Evolutionary conservation across 2,329 filamentous ascomycete genomes (phyloP), one percentile per base, ranked within the genome.

Genomic region (Metarhizium album): DNA sequence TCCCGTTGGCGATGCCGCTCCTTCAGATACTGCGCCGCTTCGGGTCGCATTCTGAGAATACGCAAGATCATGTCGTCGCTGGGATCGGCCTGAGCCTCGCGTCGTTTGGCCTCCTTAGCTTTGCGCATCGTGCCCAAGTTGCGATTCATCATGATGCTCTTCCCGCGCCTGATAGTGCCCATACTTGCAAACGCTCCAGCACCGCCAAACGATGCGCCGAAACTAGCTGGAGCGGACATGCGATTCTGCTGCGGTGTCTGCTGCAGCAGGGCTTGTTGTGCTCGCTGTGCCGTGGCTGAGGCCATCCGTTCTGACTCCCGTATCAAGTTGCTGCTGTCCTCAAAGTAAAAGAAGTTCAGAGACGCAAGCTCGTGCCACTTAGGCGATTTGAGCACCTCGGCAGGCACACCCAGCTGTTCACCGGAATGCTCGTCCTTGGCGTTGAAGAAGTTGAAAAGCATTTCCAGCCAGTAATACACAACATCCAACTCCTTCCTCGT

Each of bases 291-390:
- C 3, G 86, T 94, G 40, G 90, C 89, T 2, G 87, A 84, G 3
- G 90, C 91, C 87, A 98, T 98, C 51, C 88, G 82, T 68, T 98
- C 93, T 2, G 89, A 95, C n/a, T 89, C 95, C 47, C 91, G 86
- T 59, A 97, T 89, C 13, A 98, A 78, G 59, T 87, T 90, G 54
- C 94, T 87, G 1, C 90, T 95, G 31, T 86, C 80, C 62, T 97
- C 90, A 63, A 93, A 94, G 73, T 98, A 98, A 75, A 97, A 98
- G 76, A 97, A 98, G 72, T 95, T 95, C 55, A 98, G 79, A 55
- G 89, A 91, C 57, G 93, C 88, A 49, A 98, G 81, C 67, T 98
- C 93, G 73, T 96, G 90, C 74, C 95, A 98, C 77, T 98, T 98
- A 63, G 91, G 88, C 58, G 89, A 95, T 70, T 95, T 95, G 63